Evolutionary conservation across 2,329 filamentous ascomycete genomes (phyloP).

Genomic region (Neophaeococcomyces aloes): DNA sequence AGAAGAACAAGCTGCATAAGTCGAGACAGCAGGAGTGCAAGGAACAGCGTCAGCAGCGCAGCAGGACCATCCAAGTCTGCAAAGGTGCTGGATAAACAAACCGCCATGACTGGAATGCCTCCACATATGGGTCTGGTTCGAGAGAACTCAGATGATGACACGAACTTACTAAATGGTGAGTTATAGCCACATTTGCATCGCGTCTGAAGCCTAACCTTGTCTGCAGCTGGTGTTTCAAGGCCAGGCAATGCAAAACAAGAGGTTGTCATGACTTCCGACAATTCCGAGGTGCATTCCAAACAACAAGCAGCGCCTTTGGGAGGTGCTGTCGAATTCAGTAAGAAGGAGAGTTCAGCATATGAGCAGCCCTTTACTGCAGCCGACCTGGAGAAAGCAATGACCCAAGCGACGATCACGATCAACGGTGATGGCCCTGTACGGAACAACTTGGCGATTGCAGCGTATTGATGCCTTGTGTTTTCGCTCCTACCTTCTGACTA

Average conservation of each 20-base stretch:
- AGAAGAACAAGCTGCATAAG: conserved; percentile 18
- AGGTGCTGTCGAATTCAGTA: conserved; percentile 1
- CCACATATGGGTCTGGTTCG: conserved; percentile 5
- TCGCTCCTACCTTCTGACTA: neutral
- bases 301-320: conserved; percentile 12
- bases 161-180: conserved; percentile 19
- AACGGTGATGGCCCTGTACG: neutral
- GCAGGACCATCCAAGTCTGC: neutral
- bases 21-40: conserved; percentile 1
- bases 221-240: conserved; percentile 19
- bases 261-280: neutral
- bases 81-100: conserved; percentile 11
- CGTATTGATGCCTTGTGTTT: neutral
- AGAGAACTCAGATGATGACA: conserved; percentile 15
- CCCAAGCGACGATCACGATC: conserved; percentile 13
- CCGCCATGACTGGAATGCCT: conserved; percentile 1
- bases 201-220: neutral
- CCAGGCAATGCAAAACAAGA: conserved; percentile 14
- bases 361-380: conserved; percentile 20
- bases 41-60: conserved; percentile 3
- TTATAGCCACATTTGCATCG: neutral
- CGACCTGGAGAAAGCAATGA: conserved; percentile 21
- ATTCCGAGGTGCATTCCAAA: conserved; percentile 10
- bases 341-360: neutral
- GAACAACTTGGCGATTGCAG: conserved; percentile 3